Conservation (phyloP, 371 early-diverging fungal genomes). For the Apophysomyces variabilis region DNA sequence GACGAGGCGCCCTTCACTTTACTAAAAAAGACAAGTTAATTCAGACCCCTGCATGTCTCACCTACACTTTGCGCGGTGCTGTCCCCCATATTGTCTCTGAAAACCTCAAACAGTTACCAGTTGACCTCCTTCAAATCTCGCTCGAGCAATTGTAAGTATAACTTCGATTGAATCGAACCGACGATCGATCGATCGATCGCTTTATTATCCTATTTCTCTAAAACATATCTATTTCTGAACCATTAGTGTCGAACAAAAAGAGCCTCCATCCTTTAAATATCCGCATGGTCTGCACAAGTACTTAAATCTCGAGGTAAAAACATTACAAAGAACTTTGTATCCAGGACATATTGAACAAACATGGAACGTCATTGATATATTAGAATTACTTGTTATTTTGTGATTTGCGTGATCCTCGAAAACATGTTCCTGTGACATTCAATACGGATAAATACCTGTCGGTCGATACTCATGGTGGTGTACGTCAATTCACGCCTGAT, state of each 20-base stretch:
- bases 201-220: too few relatives aligned
- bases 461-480: conserved; percentile 71
- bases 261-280: conserved; percentile 54
- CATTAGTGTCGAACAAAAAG: conserved; percentile 48
- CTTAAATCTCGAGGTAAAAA: conserved; percentile 51
- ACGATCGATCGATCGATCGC: neutral
- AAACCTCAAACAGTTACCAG: conserved; percentile 50
- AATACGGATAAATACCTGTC: conserved; percentile 70
- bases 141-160: conserved; percentile 64
- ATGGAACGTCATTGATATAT: neutral
- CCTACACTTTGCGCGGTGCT: conserved; percentile 72
- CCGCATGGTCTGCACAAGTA: conserved; percentile 61
- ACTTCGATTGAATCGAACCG: neutral
- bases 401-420: conserved; percentile 70
- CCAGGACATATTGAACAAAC: conserved; percentile 14
- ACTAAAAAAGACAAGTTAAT: conserved; percentile 39
- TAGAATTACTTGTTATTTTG: conserved; percentile 58
- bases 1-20: conserved; percentile 49
- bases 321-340: neutral
- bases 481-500: conserved; percentile 60
- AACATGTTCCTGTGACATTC: conserved; percentile 45
- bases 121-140: conserved; percentile 53
- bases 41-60: conserved; percentile 74
- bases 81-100: conserved; percentile 80
- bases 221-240: neutral